Evolutionary conservation across 768 basidiomycete genomes (phyloP), one percentile per base, ranked within the genome.

Genomic region (Ramaria sp.): DNA sequence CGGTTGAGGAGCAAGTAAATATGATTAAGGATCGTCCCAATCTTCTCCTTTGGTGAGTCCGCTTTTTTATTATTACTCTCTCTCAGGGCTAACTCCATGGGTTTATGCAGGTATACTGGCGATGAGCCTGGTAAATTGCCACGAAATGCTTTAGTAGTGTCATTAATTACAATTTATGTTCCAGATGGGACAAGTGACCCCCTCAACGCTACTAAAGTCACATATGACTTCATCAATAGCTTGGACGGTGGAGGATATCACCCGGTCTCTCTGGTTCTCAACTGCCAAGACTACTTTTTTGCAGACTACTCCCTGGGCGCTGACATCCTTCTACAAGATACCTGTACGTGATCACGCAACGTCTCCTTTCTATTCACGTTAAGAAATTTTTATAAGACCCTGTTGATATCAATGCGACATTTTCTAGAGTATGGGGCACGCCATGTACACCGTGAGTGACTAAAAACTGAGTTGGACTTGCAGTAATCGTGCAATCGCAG

Each of bases 261-360:
- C 57, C 79, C 79, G 0, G 68, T 79, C 22, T 76, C 82, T 1
- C 69, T 84, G 0, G 83, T 83, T 0, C 70, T 78, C 49, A 78
- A 79, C 57, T 79, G 78, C 63, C 68, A 80, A 64, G 73, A 90
- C 63, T 88, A 79, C 63, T 72, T 76, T 61, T 90, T 81, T 68
- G 61, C 69, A 0, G 65, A 71, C 5, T 82, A 82, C 60, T 72
- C 82, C 0, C 68, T 72, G 3, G 88, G 87, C 0, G 71, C 83
- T 6, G 84, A 89, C 57, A 74, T 89, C 42, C 65, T 87, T 45
- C 70, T 88, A 75, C 82, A 85, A 62, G 85, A 87, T 59, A 71
- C 75, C 4, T 82, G 82, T 59, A 70, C 71, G 73, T 71, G 80
- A 60, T 72, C 82, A 0, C 70, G 82, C 7, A 83, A 88, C 57